A percentile compares a stretch with the other conserved stretches of the same genome.
Conservation (phyloP, 441 rosid genomes). For the Brassica hybrid region DNA sequence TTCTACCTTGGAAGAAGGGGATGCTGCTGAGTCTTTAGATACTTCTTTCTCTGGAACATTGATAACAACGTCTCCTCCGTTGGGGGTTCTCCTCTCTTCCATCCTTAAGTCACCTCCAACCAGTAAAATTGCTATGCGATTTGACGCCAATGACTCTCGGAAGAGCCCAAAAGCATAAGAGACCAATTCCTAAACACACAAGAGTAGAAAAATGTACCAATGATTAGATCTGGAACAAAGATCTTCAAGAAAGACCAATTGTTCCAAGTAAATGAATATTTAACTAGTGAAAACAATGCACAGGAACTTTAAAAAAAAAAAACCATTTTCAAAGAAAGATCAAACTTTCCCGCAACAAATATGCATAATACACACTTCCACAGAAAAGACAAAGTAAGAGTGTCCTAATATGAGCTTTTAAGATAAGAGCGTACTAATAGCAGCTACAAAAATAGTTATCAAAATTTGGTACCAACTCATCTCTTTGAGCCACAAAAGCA, state of each 20-base stretch:
- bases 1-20: neutral
- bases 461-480: neutral
- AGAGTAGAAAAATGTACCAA: neutral
- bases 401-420: neutral
- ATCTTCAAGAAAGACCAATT: neutral
- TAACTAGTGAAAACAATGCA: neutral
- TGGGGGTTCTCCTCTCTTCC: slow-evolving; percentile 46
- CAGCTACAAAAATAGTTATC: neutral
- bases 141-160: slow-evolving; percentile 12
- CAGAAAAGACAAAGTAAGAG: neutral
- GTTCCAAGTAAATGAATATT: neutral
- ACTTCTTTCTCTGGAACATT: slow-evolving; percentile 49
- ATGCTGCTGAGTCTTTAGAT: neutral
- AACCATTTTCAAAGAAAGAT: neutral
- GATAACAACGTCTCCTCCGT: slow-evolving; percentile 53
- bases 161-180: slow-evolving; percentile 12
- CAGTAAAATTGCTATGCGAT: neutral
- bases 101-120: slow-evolving; percentile 41
- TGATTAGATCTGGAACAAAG: slow-evolving; percentile 15
- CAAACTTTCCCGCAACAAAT: neutral
- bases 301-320: neutral
- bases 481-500: neutral
- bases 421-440: neutral
- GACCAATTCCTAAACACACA: slow-evolving; percentile 21
- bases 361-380: neutral